Base-by-base conservation (phyloP, 2,329 filamentous ascomycete genomes). In the Alternaria conjuncta region DNA sequence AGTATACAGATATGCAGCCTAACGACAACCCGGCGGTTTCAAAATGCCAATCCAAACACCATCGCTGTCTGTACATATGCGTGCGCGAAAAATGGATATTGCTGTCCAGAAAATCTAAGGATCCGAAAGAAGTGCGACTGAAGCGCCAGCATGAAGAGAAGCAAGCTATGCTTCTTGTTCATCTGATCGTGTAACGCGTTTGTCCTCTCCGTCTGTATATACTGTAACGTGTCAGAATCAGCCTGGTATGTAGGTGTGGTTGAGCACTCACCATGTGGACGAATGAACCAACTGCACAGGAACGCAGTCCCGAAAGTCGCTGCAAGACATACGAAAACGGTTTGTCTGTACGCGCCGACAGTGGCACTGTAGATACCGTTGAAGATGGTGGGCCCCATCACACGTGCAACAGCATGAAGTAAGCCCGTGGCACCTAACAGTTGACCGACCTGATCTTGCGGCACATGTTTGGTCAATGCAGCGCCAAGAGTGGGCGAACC, bases 371-470 rank as follows among this genome's bases (percentile, higher is more conserved):
- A 99, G 10, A 98, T 88, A 6, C 92, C 87, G 74, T 96, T 97
- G 80, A 97, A 97, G 1, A 95, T 75, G 0, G 93, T 86, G 0
- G 96, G 96, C 1, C 91, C 90, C 12, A 97, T 78, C 3, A 98
- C 89, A 65, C 94, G 86, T 4, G 92, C 88, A 36, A 97, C 81
- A 1, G 93, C 92, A 80, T 98, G 95, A 61, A 98, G 81, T 65
- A 98, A 84, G 0, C 95, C 96, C 15, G 90, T 91, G 2, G 94
- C 94, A 21, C 96, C 96, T 0, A 99, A 86, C n/a, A 98, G 83
- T 77, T 96, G 90, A 0, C 96, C 96, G 0, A 96, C 90, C 50
- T 88, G 87, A 67, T 96, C 92, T 0, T 89, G 85, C 0, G 94
- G 93, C 0, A 98, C 90, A 78, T 98, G 96, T 77, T 97, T 98